A percentile compares a stretch with the other conserved stretches of the same genome.
Evolutionary conservation across 768 basidiomycete species (phyloP).

Genomic region (Cubamyces lactineus): DNA sequence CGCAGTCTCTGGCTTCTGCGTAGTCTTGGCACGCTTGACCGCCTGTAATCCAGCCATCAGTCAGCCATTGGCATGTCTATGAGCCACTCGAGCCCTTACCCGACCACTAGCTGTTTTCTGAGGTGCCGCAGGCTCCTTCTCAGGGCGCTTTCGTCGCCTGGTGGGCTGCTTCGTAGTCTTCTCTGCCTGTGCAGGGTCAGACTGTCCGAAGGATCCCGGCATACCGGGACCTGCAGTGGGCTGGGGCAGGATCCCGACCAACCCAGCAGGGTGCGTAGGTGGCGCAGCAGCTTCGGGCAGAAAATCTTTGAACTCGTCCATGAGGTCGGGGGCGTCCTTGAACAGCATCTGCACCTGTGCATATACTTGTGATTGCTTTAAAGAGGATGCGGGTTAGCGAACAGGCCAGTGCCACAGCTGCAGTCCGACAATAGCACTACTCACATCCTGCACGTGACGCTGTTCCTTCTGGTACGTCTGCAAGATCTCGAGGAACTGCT

Average conservation of each 20-base stretch:
- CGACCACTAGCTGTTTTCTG: slow-evolving; percentile 52
- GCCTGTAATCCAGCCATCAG: slow-evolving; percentile 39
- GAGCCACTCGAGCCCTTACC: slow-evolving; percentile 39
- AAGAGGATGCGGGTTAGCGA: not conserved
- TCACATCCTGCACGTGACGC: slow-evolving; percentile 68
- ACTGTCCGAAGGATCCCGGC: slow-evolving; percentile 31
- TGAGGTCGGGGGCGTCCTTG: slow-evolving; percentile 77
- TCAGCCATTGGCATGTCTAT: not conserved
- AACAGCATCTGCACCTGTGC: slow-evolving; percentile 80
- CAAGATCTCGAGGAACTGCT: slow-evolving; percentile 86
- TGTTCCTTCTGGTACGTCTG: slow-evolving; percentile 86
- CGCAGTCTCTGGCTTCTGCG: slow-evolving; percentile 62
- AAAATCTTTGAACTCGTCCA: slow-evolving; percentile 83
- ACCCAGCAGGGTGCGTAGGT: slow-evolving; percentile 42
- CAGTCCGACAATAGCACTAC: slow-evolving; percentile 33
- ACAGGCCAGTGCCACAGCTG: not conserved
- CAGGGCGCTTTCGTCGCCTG: slow-evolving; percentile 67
- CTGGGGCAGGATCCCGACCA: slow-evolving; percentile 55
- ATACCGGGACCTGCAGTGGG: slow-evolving; percentile 42
- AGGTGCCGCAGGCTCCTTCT: slow-evolving; percentile 70
- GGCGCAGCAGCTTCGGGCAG: slow-evolving; percentile 65
- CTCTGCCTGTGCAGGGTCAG: slow-evolving; percentile 36
- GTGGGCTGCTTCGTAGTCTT: slow-evolving; percentile 45
- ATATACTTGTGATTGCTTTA: slow-evolving; percentile 68
- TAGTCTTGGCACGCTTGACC: slow-evolving; percentile 61